Conservation (phyloP, 1,284 basidiomycete genomes). For the Puccinia brachypodii region DNA sequence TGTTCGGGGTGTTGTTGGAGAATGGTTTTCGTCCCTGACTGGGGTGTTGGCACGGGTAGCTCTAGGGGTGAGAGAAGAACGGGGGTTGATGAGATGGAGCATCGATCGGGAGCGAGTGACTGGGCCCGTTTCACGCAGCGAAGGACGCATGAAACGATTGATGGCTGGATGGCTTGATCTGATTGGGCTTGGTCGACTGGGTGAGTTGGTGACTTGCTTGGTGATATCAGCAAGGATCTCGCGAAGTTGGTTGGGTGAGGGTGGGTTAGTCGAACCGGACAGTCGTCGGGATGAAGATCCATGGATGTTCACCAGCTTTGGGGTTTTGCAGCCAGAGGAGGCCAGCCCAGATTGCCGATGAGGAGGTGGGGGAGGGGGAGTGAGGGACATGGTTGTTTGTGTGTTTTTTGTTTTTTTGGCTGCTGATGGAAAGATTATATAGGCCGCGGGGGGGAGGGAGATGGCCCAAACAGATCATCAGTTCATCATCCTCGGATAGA, state of each 20-base stretch:
- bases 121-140: conserved; percentile 26
- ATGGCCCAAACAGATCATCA: too few relatives aligned
- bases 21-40: neutral
- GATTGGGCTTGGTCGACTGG: neutral
- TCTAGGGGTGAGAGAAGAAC: neutral
- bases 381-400: conserved; percentile 5
- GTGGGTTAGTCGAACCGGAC: neutral
- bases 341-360: conserved; percentile 1
- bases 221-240: conserved; percentile 8
- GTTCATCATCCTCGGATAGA: too few relatives aligned
- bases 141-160: conserved; percentile 17
- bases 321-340: conserved; percentile 18
- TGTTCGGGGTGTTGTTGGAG: neutral
- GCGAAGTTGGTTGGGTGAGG: conserved; percentile 12
- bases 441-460: too few relatives aligned
- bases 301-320: neutral
- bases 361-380: conserved; percentile 13
- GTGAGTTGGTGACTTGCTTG: neutral
- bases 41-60: neutral
- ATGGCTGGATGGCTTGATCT: neutral
- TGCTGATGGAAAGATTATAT: too few relatives aligned
- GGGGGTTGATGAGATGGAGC: neutral
- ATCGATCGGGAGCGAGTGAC: conserved; percentile 14
- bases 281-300: neutral
- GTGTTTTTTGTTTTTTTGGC: too few relatives aligned